phyloP scores from a whole-genome alignment of 1,139 yeast species.

The Petasospora rhodanensis region DNA sequence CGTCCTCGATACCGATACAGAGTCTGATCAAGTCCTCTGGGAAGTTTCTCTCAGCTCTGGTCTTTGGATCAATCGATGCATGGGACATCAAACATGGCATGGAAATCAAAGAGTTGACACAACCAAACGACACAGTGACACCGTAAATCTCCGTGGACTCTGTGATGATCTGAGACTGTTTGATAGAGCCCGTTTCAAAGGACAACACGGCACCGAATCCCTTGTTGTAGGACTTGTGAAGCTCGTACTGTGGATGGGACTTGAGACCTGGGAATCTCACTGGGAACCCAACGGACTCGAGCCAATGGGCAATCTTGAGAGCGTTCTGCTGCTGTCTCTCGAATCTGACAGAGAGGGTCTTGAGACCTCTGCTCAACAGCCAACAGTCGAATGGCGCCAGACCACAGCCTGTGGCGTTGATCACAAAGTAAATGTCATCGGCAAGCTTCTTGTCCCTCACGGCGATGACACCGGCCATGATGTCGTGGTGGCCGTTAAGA shows the following conservation, averaged over 20 bases:
- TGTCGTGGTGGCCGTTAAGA: constrained; percentile 89
- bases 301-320: constrained; percentile 65
- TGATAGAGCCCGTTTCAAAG: constrained; percentile 78
- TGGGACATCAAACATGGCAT: constrained; percentile 96
- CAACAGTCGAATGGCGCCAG: constrained; percentile 88
- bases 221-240: constrained; percentile 71
- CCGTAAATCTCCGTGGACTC: constrained; percentile 75
- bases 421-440: constrained; percentile 65
- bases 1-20: constrained; percentile 66
- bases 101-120: constrained; percentile 85
- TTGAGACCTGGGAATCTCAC: constrained; percentile 84
- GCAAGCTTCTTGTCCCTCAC: constrained; percentile 61
- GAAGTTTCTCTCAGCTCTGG: constrained; percentile 80
- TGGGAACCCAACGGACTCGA: constrained; percentile 53
- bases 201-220: constrained; percentile 91
- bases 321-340: constrained; percentile 87
- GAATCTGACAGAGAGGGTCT: constrained; percentile 77
- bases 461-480: constrained; percentile 91
- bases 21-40: constrained; percentile 89
- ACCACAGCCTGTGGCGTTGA: constrained; percentile 89
- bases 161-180: constrained; percentile 66
- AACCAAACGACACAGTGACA: constrained; percentile 90
- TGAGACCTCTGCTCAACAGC: constrained; percentile 81
- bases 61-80: constrained; percentile 88
- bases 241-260: constrained; percentile 74